Conservation (phyloP, 169 alveolate genomes). For the Eimeria falciformis region DNA sequence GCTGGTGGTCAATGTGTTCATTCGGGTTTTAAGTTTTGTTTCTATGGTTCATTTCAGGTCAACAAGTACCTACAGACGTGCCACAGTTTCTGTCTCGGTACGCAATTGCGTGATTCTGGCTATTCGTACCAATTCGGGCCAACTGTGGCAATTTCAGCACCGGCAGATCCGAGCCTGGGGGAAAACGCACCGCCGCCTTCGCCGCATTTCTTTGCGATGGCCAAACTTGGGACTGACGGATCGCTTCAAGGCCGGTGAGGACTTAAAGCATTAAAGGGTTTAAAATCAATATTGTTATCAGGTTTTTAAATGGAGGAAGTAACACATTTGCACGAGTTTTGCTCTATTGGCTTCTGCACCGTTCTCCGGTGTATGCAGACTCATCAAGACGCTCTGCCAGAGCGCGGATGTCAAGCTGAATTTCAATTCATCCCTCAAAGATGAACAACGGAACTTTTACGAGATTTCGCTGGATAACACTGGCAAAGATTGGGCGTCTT, state of each 20-base stretch:
- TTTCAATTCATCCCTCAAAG: conserved; percentile 87
- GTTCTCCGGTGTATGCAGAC: conserved; percentile 1
- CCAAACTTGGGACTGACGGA: conserved; percentile 83
- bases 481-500: conserved; percentile 87
- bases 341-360: neutral
- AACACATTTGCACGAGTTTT: neutral
- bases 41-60: conserved; percentile 79
- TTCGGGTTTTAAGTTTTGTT: too few relatives aligned
- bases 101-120: conserved; percentile 84
- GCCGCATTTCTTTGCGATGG: conserved; percentile 77
- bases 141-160: conserved; percentile 87
- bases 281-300: neutral
- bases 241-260: conserved; percentile 87
- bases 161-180: conserved; percentile 72
- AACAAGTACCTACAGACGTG: conserved; percentile 89
- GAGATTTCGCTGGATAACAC: conserved; percentile 90
- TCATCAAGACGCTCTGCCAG: conserved; percentile 69
- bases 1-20: neutral
- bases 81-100: conserved; percentile 91
- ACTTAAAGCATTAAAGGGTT: too few relatives aligned
- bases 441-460: conserved; percentile 88
- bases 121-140: conserved; percentile 93
- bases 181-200: conserved; percentile 67
- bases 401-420: conserved; percentile 86
- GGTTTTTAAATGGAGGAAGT: neutral